A percentile compares a stretch with the other conserved stretches of the same genome.
phyloP scores from a whole-genome alignment of 352 stramenopile genomes.

The Pythium sukuiense region DNA sequence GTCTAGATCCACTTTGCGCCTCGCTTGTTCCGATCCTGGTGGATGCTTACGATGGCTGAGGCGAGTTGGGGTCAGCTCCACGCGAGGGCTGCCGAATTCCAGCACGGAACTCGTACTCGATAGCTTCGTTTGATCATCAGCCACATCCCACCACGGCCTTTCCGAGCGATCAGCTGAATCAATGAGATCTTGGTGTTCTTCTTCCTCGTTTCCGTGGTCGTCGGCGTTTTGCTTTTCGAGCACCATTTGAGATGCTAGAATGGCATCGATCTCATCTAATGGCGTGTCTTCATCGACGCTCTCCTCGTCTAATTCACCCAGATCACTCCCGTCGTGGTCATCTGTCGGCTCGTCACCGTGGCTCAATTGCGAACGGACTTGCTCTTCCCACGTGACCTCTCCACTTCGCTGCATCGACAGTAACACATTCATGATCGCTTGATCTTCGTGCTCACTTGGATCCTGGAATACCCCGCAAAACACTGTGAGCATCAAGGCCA shows the following conservation, averaged over 20 bases:
- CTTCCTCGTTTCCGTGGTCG: conserved; percentile 1
- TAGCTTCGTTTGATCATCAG: conserved; percentile 30
- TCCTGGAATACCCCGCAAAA: conserved; percentile 3
- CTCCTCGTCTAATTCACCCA: conserved; percentile 20
- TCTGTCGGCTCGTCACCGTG: conserved; percentile 1
- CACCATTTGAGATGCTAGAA: conserved; percentile 58
- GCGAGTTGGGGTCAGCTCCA: conserved; percentile 8
- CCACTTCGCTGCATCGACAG: conserved; percentile 24
- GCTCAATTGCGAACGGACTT: conserved; percentile 9
- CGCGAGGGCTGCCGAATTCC: conserved; percentile 54
- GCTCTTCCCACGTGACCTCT: conserved; percentile 9
- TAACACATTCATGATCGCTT: conserved; percentile 26
- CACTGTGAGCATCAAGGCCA: background rate
- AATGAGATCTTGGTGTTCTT: background rate
- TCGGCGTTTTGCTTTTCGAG: conserved; percentile 23
- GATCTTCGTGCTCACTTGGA: conserved; percentile 20
- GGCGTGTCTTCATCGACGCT: conserved; percentile 23
- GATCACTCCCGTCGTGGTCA: conserved; percentile 16
- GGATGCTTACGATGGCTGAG: background rate
- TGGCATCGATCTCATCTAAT: conserved; percentile 64
- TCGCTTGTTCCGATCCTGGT: background rate
- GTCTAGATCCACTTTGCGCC: conserved; percentile 8
- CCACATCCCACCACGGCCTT: conserved; percentile 55
- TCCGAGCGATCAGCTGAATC: conserved; percentile 7
- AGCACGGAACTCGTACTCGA: conserved; percentile 37